Evolutionary conservation across 169 alveolate species (phyloP).

Genomic region (Eimeria praecox): DNA sequence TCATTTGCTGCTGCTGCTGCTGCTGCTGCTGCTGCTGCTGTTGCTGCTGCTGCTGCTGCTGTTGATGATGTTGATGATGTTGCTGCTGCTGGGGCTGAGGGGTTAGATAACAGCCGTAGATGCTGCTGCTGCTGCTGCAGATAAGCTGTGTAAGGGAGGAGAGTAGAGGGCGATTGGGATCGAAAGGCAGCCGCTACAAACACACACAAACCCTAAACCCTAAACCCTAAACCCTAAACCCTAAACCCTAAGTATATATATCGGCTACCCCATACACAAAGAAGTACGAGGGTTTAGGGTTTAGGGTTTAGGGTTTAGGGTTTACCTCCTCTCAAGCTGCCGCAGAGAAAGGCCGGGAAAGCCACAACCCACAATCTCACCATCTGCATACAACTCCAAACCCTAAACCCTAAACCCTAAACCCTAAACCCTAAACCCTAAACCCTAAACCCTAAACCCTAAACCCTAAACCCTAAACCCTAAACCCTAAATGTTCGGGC

Average conservation of each 20-base stretch:
- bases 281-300: background rate
- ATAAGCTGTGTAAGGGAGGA: background rate
- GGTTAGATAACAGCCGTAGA: no score
- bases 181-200: slow-evolving; percentile 39
- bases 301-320: slow-evolving; percentile 47
- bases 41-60: slow-evolving; percentile 7
- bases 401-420: slow-evolving; percentile 3
- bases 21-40: slow-evolving; percentile 49
- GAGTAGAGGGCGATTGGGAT: background rate
- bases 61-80: background rate
- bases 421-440: slow-evolving; percentile 33
- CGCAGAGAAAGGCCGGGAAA: slow-evolving; percentile 14
- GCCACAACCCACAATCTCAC: slow-evolving; percentile 9
- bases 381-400: slow-evolving; percentile 23
- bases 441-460: slow-evolving; percentile 34
- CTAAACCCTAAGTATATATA: background rate
- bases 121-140: slow-evolving; percentile 55
- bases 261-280: background rate
- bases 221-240: slow-evolving; percentile 55
- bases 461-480: slow-evolving; percentile 16
- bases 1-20: background rate
- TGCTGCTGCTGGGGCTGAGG: background rate
- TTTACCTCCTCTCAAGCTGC: background rate
- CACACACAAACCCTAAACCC: background rate
- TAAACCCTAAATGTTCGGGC: background rate